These are phyloP conservation scores for Leishmania major DNA, from an alignment of 208 protist species.

Conservation along the genomic window DNA sequence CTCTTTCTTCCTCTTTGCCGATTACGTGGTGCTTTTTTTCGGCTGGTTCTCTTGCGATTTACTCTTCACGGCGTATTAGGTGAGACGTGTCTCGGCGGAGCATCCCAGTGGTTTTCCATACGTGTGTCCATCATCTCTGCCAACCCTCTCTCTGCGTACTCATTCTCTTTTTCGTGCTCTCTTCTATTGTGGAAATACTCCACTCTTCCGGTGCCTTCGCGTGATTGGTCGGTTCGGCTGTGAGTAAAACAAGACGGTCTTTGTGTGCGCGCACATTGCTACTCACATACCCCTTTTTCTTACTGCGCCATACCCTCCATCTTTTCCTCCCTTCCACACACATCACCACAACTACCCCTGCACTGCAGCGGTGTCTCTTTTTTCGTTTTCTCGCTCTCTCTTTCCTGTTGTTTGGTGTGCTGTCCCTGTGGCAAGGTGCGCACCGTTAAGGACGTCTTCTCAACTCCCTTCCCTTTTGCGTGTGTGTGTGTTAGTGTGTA, in stretches of 20 bases:
- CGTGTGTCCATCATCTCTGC: background rate
- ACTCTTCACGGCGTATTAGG: background rate
- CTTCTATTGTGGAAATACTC: background rate
- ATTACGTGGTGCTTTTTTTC: background rate
- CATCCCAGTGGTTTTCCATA: background rate
- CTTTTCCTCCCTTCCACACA: background rate
- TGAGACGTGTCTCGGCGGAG: background rate
- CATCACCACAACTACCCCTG: background rate
- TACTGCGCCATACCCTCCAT: background rate
- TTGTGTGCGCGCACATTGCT: background rate
- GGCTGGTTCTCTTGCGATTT: background rate
- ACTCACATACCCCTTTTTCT: background rate
- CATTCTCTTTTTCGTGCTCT: background rate
- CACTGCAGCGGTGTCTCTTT: background rate
- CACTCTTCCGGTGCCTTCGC: background rate
- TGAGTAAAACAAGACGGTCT: background rate
- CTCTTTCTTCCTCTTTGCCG: background rate
- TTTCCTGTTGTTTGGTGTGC: background rate
- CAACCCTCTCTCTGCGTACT: background rate
- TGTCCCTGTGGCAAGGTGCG: background rate
- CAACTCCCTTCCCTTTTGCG: background rate
- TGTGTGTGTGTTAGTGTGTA: background rate
- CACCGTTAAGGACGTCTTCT: background rate
- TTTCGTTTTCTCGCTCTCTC: background rate
- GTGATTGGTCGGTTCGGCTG: background rate